Base-by-base conservation (phyloP, 2,329 filamentous ascomycete species). In the Aureobasidium musti region DNA sequence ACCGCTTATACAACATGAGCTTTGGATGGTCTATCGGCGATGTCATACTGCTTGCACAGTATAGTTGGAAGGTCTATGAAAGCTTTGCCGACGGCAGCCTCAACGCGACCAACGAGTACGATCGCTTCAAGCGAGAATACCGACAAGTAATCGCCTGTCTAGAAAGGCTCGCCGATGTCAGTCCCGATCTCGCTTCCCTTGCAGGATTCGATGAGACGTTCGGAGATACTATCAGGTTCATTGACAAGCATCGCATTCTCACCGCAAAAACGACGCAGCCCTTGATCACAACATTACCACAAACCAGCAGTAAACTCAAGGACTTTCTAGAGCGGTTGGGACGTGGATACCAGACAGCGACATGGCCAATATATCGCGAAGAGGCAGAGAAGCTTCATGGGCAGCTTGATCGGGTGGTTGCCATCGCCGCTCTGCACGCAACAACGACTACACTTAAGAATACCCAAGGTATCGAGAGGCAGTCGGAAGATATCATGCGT, bases 11-110 rank as follows among this genome's bases (percentile, higher is more conserved):
- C 56, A 41, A 3, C 59, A 63, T 63, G 43, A 63, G 41, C 43
- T 63, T 63, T n/a, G 59, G 59, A 28, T 63, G 59, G 59, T 49
- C 43, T 14, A 50, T 50, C 59, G 30, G 59, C 21, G 59, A 50
- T 39, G 33, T 63, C 28, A 39, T 50, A 17, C 28, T 63, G 43
- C 43, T 50, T 2, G 59, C 43, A 14, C 41, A 63, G 30, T 63
- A 49, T 26, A 49, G 59, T 13, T 63, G 45, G 43, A 63, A 63
- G 10, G 45, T 63, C 19, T 60, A 60, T n/a, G 39, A 60, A 10
- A 60, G 56, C 53, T 56, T 60, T 30, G 37, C 56, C 10, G 56
- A 60, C 7, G 53, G 53, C 53, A 56, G n/a, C 21, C 39, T 21
- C 21, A 56, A 56, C 7, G 53, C 56, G 2, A 33, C 41, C 11